These are phyloP conservation scores for Sideroxylon spinosum DNA, from an alignment of 179 eudicot species.

Conservation along the genomic window DNA sequence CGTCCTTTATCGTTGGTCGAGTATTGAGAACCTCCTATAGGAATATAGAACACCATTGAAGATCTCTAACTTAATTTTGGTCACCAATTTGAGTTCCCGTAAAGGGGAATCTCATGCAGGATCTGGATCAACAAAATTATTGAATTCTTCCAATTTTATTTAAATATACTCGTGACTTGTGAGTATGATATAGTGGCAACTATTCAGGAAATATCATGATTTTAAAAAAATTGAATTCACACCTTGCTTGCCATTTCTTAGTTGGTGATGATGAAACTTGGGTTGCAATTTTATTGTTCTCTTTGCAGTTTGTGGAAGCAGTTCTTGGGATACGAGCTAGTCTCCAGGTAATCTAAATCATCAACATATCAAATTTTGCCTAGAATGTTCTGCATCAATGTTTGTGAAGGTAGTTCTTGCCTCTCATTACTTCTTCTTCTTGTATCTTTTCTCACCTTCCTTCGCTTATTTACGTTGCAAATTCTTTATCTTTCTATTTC, in stretches of 20 bases:
- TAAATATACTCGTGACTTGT: background rate
- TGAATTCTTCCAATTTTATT: too few relatives aligned
- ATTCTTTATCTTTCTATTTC: too few relatives aligned
- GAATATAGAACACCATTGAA: background rate
- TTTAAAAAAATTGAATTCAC: background rate
- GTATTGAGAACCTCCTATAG: background rate
- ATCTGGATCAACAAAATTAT: too few relatives aligned
- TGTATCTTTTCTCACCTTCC: too few relatives aligned
- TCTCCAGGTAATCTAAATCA: conserved; percentile 41
- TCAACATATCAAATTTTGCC: background rate
- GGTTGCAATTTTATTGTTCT: conserved; percentile 13
- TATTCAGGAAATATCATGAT: background rate
- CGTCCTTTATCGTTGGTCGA: background rate
- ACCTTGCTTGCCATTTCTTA: background rate
- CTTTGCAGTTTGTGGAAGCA: conserved; percentile 87
- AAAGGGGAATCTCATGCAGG: too few relatives aligned
- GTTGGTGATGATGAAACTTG: conserved; percentile 11
- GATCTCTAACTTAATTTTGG: background rate
- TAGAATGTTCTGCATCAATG: background rate
- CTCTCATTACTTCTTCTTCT: too few relatives aligned
- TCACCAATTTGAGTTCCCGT: too few relatives aligned
- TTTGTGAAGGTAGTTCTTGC: background rate
- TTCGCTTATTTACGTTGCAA: too few relatives aligned
- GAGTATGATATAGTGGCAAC: background rate
- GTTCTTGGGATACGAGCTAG: conserved; percentile 60